Percentiles rank a stretch among this genome's conserved stretches.
phyloP scores from a whole-genome alignment of 1,284 basidiomycete species.

The Ganoderma boninense region DNA sequence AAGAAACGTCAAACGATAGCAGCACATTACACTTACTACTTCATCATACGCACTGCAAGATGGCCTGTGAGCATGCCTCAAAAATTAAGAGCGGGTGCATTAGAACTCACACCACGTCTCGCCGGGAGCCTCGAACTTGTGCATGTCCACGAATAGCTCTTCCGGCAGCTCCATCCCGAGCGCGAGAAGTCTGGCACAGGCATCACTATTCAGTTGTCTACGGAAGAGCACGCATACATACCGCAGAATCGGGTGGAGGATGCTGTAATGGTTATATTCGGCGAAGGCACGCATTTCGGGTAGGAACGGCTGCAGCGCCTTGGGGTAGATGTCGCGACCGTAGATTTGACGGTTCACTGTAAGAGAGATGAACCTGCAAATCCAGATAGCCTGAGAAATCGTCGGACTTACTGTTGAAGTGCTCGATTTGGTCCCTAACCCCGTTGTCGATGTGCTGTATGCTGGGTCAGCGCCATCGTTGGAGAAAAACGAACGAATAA shows the following conservation, averaged over 20 bases:
- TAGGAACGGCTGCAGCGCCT: conserved; percentile 59
- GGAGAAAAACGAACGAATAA: not conserved
- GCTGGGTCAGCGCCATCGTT: not conserved
- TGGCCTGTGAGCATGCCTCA: not conserved
- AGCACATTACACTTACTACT: conserved; percentile 39
- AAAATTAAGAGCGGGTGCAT: not conserved
- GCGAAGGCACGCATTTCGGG: conserved; percentile 65
- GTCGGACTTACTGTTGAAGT: conserved; percentile 59
- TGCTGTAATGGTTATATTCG: conserved; percentile 57
- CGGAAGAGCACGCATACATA: conserved; percentile 26
- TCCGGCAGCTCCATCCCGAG: conserved; percentile 45
- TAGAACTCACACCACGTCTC: conserved; percentile 41
- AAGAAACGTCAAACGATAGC: not conserved
- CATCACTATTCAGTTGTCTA: not conserved
- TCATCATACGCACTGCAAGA: conserved; percentile 43
- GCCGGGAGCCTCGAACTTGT: conserved; percentile 37
- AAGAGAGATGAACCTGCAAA: not conserved
- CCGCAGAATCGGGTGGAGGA: conserved; percentile 60
- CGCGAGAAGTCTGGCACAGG: conserved; percentile 50
- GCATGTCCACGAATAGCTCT: conserved; percentile 43
- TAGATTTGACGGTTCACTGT: conserved; percentile 59
- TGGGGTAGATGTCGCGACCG: conserved; percentile 52
- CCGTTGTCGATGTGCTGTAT: conserved; percentile 62
- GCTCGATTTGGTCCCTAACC: conserved; percentile 66
- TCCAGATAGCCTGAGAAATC: not conserved